These are phyloP conservation scores for Teratosphaeria gauchensis DNA, from an alignment of 2,329 filamentous ascomycete genomes.

Conservation along the genomic window DNA sequence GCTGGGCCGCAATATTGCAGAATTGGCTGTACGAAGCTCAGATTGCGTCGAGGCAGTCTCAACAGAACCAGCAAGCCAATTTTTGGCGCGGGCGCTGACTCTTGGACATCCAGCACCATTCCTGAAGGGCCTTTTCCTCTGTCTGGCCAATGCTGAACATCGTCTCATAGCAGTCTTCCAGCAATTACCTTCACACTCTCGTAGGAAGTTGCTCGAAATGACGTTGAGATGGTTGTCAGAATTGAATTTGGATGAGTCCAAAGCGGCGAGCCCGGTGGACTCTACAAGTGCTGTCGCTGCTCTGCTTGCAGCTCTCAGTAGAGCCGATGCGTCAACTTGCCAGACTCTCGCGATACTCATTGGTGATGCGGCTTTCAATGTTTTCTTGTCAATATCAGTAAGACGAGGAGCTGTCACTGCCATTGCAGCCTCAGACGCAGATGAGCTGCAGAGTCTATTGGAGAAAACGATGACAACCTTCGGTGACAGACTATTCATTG, in stretches of 20 bases:
- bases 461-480: constrained; percentile 65
- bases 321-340: background rate
- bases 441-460: constrained; percentile 44
- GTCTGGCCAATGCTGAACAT: background rate
- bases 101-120: constrained; percentile 52
- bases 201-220: constrained; percentile 34
- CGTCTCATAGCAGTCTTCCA: background rate
- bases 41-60: background rate
- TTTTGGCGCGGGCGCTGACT: constrained; percentile 52
- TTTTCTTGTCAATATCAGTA: constrained; percentile 11
- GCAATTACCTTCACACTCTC: constrained; percentile 17
- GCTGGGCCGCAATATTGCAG: constrained; percentile 56
- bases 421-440: constrained; percentile 11
- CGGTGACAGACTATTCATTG: constrained; percentile 78
- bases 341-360: constrained; percentile 14
- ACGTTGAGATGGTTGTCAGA: constrained; percentile 22
- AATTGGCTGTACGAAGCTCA: constrained; percentile 9
- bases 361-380: constrained; percentile 12
- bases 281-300: constrained; percentile 5
- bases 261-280: background rate
- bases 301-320: constrained; percentile 2
- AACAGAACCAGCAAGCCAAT: constrained; percentile 18
- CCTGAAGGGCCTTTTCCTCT: constrained; percentile 6
- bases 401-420: constrained; percentile 21
- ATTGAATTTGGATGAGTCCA: background rate